Base-by-base conservation (phyloP, 2,329 filamentous ascomycete genomes). In the Cercospora sp. region DNA sequence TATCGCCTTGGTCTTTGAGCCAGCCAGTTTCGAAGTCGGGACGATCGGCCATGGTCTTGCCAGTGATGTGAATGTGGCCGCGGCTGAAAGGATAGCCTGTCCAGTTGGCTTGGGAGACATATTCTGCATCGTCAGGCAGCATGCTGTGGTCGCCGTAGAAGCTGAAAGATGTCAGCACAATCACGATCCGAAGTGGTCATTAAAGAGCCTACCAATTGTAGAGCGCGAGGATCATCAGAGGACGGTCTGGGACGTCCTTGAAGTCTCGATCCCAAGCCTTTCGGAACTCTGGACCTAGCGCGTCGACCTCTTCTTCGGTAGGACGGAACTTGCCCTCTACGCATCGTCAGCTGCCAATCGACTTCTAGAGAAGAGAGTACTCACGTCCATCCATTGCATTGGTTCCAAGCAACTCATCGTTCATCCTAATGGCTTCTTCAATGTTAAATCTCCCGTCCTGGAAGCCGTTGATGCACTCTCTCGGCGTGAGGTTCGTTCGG, bases 11-110 rank as follows among this genome's bases (percentile, higher is more conserved):
- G 63, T 89, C 85, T 4, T 78, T 82, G 34, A 90, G 82, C 76
- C 84, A 88, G 7, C 87, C 88, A 0, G 84, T 80, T 61, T 87
- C 82, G 66, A 90, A 89, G 67, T 88, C 84, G 4, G 85, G 78
- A 0, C 81, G 77, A 26, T 85, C 82, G 8, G 78, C 73, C 3
- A 81, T 76, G 53, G 84, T 80, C 1, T 82, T 73, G 1, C 80
- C 80, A 0, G 79, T 82, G 73, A 90, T 88, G 78, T 90, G 88
- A 66, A 90, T 83, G 66, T 82, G 81, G 1, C 88, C 88, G 0
- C 87, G 84, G 1, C 87, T 89, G 74, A 85, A 87, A 0, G 88
- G 88, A 73, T 90, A 89, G 0, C 82, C 82, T 0, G 84, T 87
- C 77, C 86, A 90, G 3, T 81, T 81, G 0, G 81, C 84, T 12